A percentile compares a stretch with the other conserved stretches of the same genome.
Evolutionary conservation across 2,329 filamentous ascomycete genomes (phyloP).

Genomic region (Pseudonectria foliicola): DNA sequence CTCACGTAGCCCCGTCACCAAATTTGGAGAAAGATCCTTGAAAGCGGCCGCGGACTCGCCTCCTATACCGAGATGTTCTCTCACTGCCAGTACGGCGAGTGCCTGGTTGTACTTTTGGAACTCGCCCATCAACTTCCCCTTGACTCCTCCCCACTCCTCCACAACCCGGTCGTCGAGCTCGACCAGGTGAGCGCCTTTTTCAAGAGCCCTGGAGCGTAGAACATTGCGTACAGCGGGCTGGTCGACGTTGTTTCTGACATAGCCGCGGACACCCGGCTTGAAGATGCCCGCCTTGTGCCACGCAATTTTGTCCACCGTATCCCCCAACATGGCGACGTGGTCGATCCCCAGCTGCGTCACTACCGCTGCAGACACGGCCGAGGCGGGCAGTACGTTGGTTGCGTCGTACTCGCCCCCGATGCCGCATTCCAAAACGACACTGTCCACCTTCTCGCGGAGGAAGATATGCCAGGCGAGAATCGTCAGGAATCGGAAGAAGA

Average conservation of each 20-base stretch:
- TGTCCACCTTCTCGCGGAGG: constrained; percentile 64
- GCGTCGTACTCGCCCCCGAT: constrained; percentile 92
- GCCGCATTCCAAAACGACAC: constrained; percentile 83
- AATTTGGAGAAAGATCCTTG: constrained; percentile 29
- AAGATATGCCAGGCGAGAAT: constrained; percentile 84
- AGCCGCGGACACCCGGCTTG: constrained; percentile 48
- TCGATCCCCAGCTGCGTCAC: constrained; percentile 81
- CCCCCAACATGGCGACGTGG: constrained; percentile 73
- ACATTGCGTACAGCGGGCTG: constrained; percentile 40
- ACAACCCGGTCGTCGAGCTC: constrained; percentile 34
- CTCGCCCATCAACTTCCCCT: constrained; percentile 36
- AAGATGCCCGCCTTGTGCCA: constrained; percentile 93
- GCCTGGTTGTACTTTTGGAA: constrained; percentile 56
- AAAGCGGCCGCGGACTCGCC: constrained; percentile 17
- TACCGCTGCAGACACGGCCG: constrained; percentile 60
- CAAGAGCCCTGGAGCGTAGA: constrained; percentile 49
- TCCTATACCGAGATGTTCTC: constrained; percentile 43
- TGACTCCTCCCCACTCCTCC: constrained; percentile 35
- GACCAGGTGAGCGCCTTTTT: constrained; percentile 42
- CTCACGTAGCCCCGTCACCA: constrained; percentile 57
- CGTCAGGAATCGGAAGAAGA: constrained; percentile 89
- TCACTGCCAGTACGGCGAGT: constrained; percentile 48
- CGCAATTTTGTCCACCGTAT: constrained; percentile 70
- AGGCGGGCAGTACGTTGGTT: constrained; percentile 68
- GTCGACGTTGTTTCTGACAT: constrained; percentile 25